Evolutionary conservation across 257 asterid genomes (phyloP), one percentile per base, ranked within the genome.

Genomic region (Forsythia viridissima): DNA sequence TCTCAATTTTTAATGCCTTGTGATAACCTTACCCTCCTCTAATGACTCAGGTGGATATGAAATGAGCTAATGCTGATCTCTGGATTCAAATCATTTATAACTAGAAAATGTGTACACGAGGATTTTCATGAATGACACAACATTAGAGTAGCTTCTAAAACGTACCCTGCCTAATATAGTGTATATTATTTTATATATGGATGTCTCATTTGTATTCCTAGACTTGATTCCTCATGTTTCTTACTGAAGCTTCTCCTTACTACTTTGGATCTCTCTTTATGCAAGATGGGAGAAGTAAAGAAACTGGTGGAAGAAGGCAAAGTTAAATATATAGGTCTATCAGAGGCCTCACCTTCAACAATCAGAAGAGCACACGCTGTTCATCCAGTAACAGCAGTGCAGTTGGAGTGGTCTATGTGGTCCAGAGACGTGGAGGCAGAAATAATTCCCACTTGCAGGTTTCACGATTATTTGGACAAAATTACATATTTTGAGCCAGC

Each of bases 391-490:
- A 42, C 79, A 5, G 79, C 79, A 7, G 63, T 76, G 37, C 79
- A 76, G 44, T 70, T 76, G 61, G 79, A 76, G 36, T 76, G 79
- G 79, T 88, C 90, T 6, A 63, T 88, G 66, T 88, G 90, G 92
- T 30, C 89, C 2, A 83, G 90, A 75, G 90, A 40, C 57, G 37
- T 16, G 24, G 57, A 57, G 73, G 61, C 37, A 65, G 82, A 81
- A n/a, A 61, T 84, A 74, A 68, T 85, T 68, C 85, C 86, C 4
- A 82, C 86, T 66, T 85, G 88, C 86, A 85, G 88, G 88, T 85
- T 8, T 70, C 21, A 16, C 34, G 16, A 10, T 6, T 59, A 12
- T 2, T 30, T 30, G 34, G 34, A 30, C 34, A 30, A 30, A 30
- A 30, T 18, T 77, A 21, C 69, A 21, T 63, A 21, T 63, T 63